phyloP scores from a whole-genome alignment of 139 green algal genomes.

The Gonium pectorale region DNA sequence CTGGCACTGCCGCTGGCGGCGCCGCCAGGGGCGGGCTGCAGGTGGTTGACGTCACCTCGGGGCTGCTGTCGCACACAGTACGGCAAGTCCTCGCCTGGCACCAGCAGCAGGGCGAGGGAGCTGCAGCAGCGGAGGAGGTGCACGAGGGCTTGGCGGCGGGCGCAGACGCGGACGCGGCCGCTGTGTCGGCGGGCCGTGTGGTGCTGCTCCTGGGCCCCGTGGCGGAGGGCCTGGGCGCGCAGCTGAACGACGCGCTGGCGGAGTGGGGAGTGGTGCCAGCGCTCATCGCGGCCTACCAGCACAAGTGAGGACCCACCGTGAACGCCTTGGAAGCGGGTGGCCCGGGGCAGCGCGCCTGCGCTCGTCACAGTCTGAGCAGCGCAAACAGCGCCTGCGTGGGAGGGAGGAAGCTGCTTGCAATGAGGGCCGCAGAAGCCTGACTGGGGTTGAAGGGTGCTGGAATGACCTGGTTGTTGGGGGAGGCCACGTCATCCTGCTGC shows the following conservation, averaged over 20 bases:
- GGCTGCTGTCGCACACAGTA: neutral
- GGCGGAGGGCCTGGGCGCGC: neutral
- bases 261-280: conserved; percentile 44
- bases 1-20: neutral
- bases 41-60: neutral
- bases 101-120: too few relatives aligned
- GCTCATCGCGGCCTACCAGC: conserved; percentile 31
- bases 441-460: too few relatives aligned
- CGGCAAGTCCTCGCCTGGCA: neutral
- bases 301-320: too few relatives aligned
- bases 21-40: neutral
- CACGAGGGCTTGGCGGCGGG: neutral
- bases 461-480: too few relatives aligned
- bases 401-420: too few relatives aligned
- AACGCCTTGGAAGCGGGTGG: too few relatives aligned
- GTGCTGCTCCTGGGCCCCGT: conserved; percentile 41
- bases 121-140: too few relatives aligned
- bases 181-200: conserved; percentile 24
- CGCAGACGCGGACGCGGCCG: neutral
- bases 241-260: conserved; percentile 44
- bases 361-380: too few relatives aligned
- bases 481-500: too few relatives aligned
- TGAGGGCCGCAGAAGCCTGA: too few relatives aligned
- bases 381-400: too few relatives aligned
- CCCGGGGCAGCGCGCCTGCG: too few relatives aligned